Evolutionary conservation across 495 filamentous ascomycete species (phyloP), one percentile per base, ranked within the genome.

Genomic region (Aspergillus affinis): DNA sequence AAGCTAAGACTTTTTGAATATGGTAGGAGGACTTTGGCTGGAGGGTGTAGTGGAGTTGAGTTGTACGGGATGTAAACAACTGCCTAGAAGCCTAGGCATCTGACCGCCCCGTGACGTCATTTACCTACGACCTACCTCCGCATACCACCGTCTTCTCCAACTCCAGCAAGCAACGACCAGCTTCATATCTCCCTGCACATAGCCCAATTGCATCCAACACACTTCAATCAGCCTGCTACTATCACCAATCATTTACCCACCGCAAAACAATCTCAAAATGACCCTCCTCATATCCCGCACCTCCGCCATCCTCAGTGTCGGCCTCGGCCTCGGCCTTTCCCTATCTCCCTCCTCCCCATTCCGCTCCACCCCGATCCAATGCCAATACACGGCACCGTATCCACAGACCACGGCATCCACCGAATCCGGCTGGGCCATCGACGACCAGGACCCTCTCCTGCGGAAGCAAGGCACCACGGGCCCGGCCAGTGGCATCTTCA

Each of bases 251-350:
- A 36, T 21, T 57, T 60, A 48, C 36, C 18, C 13, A 26, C 18
- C 6, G 18, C 17, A 18, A 62, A 67, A 20, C 55, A 75, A 75
- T 69, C 53, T 71, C 32, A 32, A 3, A 32, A 32, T 41, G 36
- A 65, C 69, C 36, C 47, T 77, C 48, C 72, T 76, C 52, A 65
- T 72, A 57, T 67, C 63, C 17, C 76, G 70, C 29, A 66, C 68
- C 48, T 60, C 72, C 21, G 48, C 73, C 58, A 61, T 73, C 49
- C 61, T 76, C 55, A 70, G 73, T 32, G 65, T 82, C 55, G 75
- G 78, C 61, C 63, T 82, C 55, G 68, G 76, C 57, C 61, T 79
- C 58, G 67, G 71, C 46, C 64, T 76, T 59, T 63, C 72, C 54
- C 65, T 76, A 7, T 67, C 72, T 56, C 70, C 73, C 0, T 60